Conservation (phyloP, 1,284 basidiomycete species). For the Apiotrichum laibachii region DNA sequence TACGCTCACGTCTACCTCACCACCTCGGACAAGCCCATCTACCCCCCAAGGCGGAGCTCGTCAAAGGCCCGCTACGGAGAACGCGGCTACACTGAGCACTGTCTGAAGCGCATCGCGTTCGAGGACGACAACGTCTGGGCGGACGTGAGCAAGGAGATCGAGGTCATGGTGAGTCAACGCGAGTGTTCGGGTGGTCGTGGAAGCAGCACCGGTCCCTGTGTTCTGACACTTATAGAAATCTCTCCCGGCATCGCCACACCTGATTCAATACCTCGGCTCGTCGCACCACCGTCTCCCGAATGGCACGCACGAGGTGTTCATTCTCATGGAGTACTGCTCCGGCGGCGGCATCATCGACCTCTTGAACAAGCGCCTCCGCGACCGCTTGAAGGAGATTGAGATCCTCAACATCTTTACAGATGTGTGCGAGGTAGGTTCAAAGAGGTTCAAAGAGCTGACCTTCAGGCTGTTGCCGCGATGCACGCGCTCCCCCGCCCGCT, state of each 20-base stretch:
- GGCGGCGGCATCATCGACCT: slow-evolving; percentile 99
- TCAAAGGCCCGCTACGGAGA: slow-evolving; percentile 57
- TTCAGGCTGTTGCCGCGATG: slow-evolving; percentile 80
- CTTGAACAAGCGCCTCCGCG: slow-evolving; percentile 93
- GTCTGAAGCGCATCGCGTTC: slow-evolving; percentile 94
- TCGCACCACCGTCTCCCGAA: slow-evolving; percentile 77
- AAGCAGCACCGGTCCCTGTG: background rate
- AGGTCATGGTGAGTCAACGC: slow-evolving; percentile 78
- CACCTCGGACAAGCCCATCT: slow-evolving; percentile 76
- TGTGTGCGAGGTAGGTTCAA: slow-evolving; percentile 65
- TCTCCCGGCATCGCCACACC: slow-evolving; percentile 35
- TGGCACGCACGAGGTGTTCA: slow-evolving; percentile 92
- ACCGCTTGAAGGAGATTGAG: slow-evolving; percentile 89
- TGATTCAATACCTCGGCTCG: slow-evolving; percentile 54
- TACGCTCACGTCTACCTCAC: slow-evolving; percentile 99
- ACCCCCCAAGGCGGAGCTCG: slow-evolving; percentile 45
- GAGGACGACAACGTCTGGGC: slow-evolving; percentile 82
- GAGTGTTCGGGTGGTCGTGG: background rate
- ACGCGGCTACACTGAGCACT: slow-evolving; percentile 70
- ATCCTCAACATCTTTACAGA: slow-evolving; percentile 98
- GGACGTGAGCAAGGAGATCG: slow-evolving; percentile 97
- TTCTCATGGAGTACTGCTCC: slow-evolving; percentile 95
- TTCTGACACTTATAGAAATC: slow-evolving; percentile 36
- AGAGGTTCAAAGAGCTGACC: background rate
- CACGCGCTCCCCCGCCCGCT: slow-evolving; percentile 81